Base-by-base conservation (phyloP, 192 early-diverging fungal genomes). In the Coemansia sp. region DNA sequence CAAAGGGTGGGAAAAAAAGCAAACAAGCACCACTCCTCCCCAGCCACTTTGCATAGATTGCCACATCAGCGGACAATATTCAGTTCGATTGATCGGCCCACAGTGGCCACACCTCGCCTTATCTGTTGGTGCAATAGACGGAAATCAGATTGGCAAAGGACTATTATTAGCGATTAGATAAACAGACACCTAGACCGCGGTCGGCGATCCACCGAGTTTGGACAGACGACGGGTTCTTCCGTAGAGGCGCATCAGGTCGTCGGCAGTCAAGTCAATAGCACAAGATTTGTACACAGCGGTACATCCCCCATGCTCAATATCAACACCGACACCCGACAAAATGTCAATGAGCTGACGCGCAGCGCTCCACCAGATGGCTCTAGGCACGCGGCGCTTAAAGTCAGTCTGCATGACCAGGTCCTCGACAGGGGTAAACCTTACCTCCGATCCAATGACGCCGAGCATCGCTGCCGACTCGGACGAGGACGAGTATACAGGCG, bases 361-460 rank as follows among this genome's bases (percentile, higher is more conserved):
- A 1, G 80, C 73, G 35, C 75, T 69, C 96, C 95, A 97, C 86
- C 91, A 90, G 17, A 86, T 79, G 43, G 86, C 87, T 6, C 69
- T 85, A 33, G 91, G 84, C 73, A 92, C 90, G 53, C 91, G 88
- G 58, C 90, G 88, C 63, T 85, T 89, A 79, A 97, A 84, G 78
- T 99, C 94, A 0, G 95, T 94, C 38, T 91, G 86, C 21, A 68
- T 62, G 26, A 90, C 68, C 9, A 94, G 80, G n/a, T 89, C 80
- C 67, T 72, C 64, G 14, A 94, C 85, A 11, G 93, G 90, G 14
- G 90, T 90, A 67, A 92, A 94, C 35, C 83, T 76, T 35, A 96
- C 88, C 33, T 88, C 82, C 21, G 89, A 87, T 19, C 95, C 95
- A 16, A 85, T 73, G 44, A 99, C 88, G 40, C 97, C 97, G 55